phyloP scores from a whole-genome alignment of 1,284 basidiomycete species.

The Apiotrichum montevideense region DNA sequence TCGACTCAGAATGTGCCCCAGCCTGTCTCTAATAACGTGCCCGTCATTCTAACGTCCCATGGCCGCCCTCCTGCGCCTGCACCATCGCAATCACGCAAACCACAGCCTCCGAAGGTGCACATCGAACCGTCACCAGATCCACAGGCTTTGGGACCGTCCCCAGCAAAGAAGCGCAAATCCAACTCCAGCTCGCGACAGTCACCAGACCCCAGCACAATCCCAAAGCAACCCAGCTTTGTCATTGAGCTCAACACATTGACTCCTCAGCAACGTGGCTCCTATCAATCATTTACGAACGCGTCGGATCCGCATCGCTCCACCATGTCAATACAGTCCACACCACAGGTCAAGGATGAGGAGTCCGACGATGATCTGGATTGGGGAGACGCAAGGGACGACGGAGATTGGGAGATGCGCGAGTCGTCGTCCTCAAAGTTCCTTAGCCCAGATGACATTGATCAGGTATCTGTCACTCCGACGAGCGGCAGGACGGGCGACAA shows the following conservation, averaged over 20 bases:
- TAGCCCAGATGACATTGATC: conserved; percentile 4
- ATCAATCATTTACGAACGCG: neutral
- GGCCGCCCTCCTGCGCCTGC: too few species aligned
- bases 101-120: too few species aligned
- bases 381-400: conserved; percentile 23
- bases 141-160: conserved; percentile 22
- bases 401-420: conserved; percentile 30
- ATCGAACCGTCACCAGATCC: neutral
- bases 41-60: too few species aligned
- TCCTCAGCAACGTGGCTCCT: neutral
- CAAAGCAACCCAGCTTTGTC: conserved; percentile 3
- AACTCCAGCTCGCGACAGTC: neutral
- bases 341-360: conserved; percentile 23
- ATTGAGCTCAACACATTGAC: conserved; percentile 2
- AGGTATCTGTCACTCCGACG: conserved; percentile 4
- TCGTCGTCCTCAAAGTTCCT: conserved; percentile 5
- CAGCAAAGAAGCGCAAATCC: conserved; percentile 24
- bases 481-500: conserved; percentile 58
- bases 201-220: neutral
- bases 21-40: too few species aligned
- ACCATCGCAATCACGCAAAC: too few species aligned
- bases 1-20: too few species aligned
- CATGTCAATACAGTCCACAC: conserved; percentile 1
- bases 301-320: neutral
- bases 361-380: conserved; percentile 38